Evolutionary conservation across 2,329 filamentous ascomycete genomes (phyloP).

Genomic region (Sphaerulina populicola): DNA sequence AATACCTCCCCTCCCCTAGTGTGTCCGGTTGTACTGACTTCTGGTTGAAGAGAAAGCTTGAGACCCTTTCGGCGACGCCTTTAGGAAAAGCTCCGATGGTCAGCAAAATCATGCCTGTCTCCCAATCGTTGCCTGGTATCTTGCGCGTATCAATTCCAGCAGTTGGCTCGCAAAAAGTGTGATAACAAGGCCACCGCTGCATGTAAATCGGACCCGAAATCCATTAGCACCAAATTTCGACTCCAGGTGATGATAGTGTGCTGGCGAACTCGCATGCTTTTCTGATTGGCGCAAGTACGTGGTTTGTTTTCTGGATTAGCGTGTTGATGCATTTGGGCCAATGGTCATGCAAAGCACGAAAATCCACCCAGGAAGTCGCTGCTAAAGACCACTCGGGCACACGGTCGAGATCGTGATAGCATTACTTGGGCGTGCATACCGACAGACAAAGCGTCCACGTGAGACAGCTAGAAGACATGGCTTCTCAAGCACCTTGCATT

Average conservation of each 20-base stretch:
- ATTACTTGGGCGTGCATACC: background rate
- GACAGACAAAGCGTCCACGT: background rate
- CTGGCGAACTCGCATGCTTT: background rate
- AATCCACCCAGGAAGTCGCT: background rate
- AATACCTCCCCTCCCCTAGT: background rate
- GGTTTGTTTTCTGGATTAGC: background rate
- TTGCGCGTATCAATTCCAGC: background rate
- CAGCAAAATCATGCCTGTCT: background rate
- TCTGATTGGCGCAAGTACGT: background rate
- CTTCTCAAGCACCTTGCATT: constrained; percentile 25
- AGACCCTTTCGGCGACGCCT: constrained; percentile 1
- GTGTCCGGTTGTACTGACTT: background rate
- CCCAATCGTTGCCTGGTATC: background rate
- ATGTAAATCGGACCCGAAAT: constrained; percentile 1
- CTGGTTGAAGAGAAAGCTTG: constrained; percentile 4
- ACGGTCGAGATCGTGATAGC: background rate
- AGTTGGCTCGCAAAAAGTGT: background rate
- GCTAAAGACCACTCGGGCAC: background rate
- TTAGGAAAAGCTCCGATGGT: background rate
- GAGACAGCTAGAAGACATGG: background rate
- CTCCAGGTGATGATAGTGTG: background rate
- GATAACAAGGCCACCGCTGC: background rate
- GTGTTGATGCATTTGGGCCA: background rate
- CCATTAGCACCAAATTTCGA: background rate
- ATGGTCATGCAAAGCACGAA: background rate